Base-by-base conservation (phyloP, 208 protist genomes). In the Leptomonas seymouri region DNA sequence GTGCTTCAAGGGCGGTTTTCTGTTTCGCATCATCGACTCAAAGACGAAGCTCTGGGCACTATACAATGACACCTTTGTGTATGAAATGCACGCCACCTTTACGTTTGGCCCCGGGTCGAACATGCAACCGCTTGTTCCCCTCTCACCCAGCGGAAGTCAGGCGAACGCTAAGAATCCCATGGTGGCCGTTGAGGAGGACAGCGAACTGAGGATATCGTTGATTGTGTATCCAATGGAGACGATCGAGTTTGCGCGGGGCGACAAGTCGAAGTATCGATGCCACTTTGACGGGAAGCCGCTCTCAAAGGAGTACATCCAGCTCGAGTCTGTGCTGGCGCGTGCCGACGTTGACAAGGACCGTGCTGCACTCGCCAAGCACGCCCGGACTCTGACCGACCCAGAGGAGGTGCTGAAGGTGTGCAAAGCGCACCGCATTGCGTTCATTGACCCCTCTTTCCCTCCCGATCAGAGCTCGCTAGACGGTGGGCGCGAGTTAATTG, bases 1-100 rank as follows among this genome's bases (percentile, higher is more conserved):
- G 30, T 90, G 80, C 82, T 96, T 93, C 55, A 81, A 87, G n/a
- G 68, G 80, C 21, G 86, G 88, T 7, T 74, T 92, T 57, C 75
- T 96, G 9, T 93, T 82, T 71, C 86, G 86, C 51, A 87, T 93
- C 34, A 66, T 90, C 4, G 76, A 92, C 44, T 74, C 69, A 23
- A 66, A 66, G 34, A 88, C 82, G 78, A 62, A 59, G 14, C 72
- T 73, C 30, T 92, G 86, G 86, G 75, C 76, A 12, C 66, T 92
- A 18, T 92, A 92, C 64, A 92, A 89, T 70, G 84, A 93, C 64
- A 89, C 84, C 18, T 84, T 66, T 58, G 66, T 64, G 45, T 89
- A 81, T 54, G 80, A 93, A 57, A 86, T 93, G 78, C 76, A 86
- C 58, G 74, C 80, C 56, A 74, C 64, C 2, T 83, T 89, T 48